phyloP scores from a whole-genome alignment of 305 asterid genomes.

The Fraxinus latifolia region DNA sequence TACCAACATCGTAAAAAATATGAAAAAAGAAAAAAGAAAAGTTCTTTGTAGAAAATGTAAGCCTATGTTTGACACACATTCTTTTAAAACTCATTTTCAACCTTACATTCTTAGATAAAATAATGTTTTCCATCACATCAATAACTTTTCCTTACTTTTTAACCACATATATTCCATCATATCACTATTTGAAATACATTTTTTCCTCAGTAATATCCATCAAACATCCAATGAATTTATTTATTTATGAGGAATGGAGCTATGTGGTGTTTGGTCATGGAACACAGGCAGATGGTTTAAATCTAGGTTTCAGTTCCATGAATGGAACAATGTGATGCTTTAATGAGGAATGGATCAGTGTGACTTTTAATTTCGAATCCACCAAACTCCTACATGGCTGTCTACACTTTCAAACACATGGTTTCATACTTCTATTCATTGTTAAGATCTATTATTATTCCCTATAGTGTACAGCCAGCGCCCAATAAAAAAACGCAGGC shows the following conservation, averaged over 20 bases:
- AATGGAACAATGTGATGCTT: background rate
- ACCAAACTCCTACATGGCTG: background rate
- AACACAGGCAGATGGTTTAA: background rate
- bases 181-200: too few relatives aligned
- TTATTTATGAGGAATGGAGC: background rate
- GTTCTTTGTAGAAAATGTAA: background rate
- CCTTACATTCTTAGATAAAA: too few relatives aligned
- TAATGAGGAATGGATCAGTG: background rate
- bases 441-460: background rate
- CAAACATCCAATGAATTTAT: background rate
- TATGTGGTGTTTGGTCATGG: background rate
- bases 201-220: too few relatives aligned
- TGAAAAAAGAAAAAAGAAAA: background rate
- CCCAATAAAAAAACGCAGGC: too few relatives aligned
- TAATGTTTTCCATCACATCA: too few relatives aligned
- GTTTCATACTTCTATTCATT: background rate
- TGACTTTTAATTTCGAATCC: background rate
- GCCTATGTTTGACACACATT: too few relatives aligned
- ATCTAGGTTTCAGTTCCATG: background rate
- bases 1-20: background rate
- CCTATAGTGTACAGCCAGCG: background rate
- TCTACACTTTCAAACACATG: background rate
- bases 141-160: too few relatives aligned
- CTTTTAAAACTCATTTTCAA: too few relatives aligned
- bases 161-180: too few relatives aligned